Evolutionary conservation across 257 asterid species (phyloP), one percentile per base, ranked within the genome.

Genomic region (Salvia miltiorrhiza): DNA sequence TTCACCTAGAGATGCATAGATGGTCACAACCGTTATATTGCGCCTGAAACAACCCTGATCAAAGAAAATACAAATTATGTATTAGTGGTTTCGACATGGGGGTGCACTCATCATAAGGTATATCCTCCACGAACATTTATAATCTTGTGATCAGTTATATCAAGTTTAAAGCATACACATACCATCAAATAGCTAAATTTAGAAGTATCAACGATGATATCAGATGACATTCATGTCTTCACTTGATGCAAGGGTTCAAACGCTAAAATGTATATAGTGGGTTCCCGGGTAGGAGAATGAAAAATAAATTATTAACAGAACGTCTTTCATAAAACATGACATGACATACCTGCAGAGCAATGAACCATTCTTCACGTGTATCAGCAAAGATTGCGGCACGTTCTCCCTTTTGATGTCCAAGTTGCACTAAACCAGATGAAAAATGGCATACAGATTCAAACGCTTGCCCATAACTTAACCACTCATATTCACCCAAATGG

Each of bases 361-460:
- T 81, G 72, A 91, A 87, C 99, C 99, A 94, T 81, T 94, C 97
- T 71, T 85, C 88, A 40, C 97, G 73, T 28, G 99, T 94, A 80
- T 94, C 99, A 63, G 99, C 97, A 86, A 91, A 94, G 49, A 94
- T 91, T 33, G 97, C 99, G 13, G 72, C 97, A 39, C 96, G 93
- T 70, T 94, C 99, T 58, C 86, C 95, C 83, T 67, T 94, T 75
- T 72, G 82, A 83, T 94, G 97, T 69, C 99, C 99, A 52, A 94
- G 93, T 63, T 86, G 78, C 61, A 76, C 93, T 68, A 94, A 80
- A 76, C 97, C 99, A 62, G 97, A 91, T 39, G 97, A 79, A 62
- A 94, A 89, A 69, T 78, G 81, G 84, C 97, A 91, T 4, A 86
- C 97, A 9, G 92, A 57, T 73, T 87, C 91, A 77, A 89, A 94